A percentile compares a stretch with the other conserved stretches of the same genome.
phyloP scores from a whole-genome alignment of 2,329 filamentous ascomycete species.

The Cercospora sp. region DNA sequence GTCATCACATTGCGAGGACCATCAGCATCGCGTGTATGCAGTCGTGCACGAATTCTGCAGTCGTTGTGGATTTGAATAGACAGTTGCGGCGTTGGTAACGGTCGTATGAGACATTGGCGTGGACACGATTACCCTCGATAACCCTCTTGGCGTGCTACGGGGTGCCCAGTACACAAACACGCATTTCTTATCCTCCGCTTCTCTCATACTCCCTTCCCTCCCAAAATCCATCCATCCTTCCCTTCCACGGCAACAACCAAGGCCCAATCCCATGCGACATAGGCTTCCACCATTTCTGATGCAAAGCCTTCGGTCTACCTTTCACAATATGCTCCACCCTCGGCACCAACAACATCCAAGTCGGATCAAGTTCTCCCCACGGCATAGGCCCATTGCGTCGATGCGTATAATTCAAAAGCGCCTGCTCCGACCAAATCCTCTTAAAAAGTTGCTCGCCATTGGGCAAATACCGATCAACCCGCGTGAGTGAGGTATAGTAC shows the following conservation, averaged over 20 bases:
- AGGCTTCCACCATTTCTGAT: not conserved
- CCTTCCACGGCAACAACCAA: not conserved
- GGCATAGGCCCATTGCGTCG: not conserved
- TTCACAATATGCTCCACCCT: not conserved
- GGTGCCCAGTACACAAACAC: not conserved
- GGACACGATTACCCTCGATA: not conserved
- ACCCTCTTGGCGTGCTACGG: not conserved
- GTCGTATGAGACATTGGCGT: not conserved
- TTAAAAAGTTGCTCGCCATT: not conserved
- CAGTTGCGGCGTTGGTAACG: too few species aligned
- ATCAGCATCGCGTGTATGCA: not conserved
- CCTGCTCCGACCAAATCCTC: not conserved
- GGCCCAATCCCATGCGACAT: not conserved
- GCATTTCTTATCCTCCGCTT: not conserved
- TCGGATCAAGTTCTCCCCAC: not conserved
- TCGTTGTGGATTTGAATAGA: too few species aligned
- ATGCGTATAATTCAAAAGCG: not conserved
- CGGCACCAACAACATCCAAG: not conserved
- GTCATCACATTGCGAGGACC: not conserved
- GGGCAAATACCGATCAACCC: not conserved
- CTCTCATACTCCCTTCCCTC: not conserved
- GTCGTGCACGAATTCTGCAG: not conserved
- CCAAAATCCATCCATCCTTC: not conserved
- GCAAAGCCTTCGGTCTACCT: not conserved
- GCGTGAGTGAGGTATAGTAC: not conserved